Percentiles rank a stretch among this genome's conserved stretches.
These are phyloP conservation scores for Talaromyces sp. DNA, from an alignment of 2,329 filamentous ascomycete genomes.

Conservation along the genomic window DNA sequence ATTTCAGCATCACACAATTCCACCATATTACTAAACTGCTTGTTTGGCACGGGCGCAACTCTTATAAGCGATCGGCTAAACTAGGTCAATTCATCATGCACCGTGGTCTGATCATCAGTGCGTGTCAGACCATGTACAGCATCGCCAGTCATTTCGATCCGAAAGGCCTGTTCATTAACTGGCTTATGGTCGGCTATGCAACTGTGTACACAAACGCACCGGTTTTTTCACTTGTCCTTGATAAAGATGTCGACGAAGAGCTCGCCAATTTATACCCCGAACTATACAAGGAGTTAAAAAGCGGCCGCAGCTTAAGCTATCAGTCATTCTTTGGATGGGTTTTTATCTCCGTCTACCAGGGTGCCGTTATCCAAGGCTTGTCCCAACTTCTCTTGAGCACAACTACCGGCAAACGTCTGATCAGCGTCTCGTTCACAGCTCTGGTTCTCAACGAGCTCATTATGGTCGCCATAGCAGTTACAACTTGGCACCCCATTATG, in stretches of 20 bases:
- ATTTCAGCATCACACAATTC: conserved; percentile 96
- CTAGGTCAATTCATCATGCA: conserved; percentile 98
- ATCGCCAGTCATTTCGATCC: conserved; percentile 91
- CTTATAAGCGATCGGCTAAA: conserved; percentile 93
- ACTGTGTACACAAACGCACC: conserved; percentile 93
- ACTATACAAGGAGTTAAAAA: conserved; percentile 94
- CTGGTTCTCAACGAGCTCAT: conserved; percentile 90
- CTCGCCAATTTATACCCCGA: conserved; percentile 94
- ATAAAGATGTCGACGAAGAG: conserved; percentile 91
- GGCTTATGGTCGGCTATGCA: conserved; percentile 94
- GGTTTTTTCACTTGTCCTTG: conserved; percentile 88
- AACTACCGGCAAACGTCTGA: conserved; percentile 65
- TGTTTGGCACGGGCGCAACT: conserved; percentile 98
- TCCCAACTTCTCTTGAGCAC: conserved; percentile 82
- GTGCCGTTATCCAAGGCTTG: conserved; percentile 90
- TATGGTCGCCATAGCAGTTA: conserved; percentile 96
- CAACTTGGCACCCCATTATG: conserved; percentile 96
- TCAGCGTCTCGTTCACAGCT: conserved; percentile 86
- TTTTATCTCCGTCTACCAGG: conserved; percentile 90
- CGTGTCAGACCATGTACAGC: conserved; percentile 96
- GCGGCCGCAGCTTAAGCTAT: conserved; percentile 81
- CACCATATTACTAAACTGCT: conserved; percentile 90
- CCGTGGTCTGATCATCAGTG: conserved; percentile 87
- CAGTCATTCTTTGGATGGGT: conserved; percentile 97
- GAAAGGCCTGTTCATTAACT: conserved; percentile 91